phyloP scores from a whole-genome alignment of 2,329 filamentous ascomycete genomes.

The Trichoderma harzianum region DNA sequence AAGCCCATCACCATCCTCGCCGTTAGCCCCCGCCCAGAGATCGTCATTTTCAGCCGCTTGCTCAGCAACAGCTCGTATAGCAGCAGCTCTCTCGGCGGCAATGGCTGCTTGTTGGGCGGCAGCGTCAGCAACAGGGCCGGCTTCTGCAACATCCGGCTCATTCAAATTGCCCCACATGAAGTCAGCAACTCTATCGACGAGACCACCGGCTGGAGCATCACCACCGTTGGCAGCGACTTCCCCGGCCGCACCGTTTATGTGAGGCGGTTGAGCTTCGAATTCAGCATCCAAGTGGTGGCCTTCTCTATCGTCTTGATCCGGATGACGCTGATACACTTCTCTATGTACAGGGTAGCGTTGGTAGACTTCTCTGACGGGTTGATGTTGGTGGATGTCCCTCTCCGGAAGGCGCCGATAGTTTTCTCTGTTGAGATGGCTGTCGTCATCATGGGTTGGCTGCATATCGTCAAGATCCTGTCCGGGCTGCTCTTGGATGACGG shows the following conservation, averaged over 20 bases:
- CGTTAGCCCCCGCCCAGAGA: conserved; percentile 35
- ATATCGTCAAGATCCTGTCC: not conserved
- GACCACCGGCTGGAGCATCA: conserved; percentile 23
- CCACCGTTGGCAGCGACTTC: conserved; percentile 19
- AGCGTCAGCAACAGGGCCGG: conserved; percentile 14
- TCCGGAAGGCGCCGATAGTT: not conserved
- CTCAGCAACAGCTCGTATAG: not conserved
- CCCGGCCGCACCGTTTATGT: conserved; percentile 7
- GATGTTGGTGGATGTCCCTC: not conserved
- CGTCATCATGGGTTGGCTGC: not conserved
- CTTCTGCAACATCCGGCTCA: conserved; percentile 23
- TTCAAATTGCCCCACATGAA: conserved; percentile 62
- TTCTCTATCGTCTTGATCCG: not conserved
- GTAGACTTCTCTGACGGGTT: not conserved
- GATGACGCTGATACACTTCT: not conserved
- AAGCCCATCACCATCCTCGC: conserved; percentile 42
- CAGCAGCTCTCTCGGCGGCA: not conserved
- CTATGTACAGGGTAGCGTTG: not conserved
- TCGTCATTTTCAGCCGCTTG: conserved; percentile 45
- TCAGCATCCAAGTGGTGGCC: conserved; percentile 1
- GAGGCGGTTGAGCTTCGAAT: not conserved
- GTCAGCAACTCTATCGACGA: conserved; percentile 44
- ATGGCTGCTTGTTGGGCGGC: not conserved
- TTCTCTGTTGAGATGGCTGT: not conserved
- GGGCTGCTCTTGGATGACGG: not conserved